A percentile compares a stretch with the other conserved stretches of the same genome.
phyloP scores from a whole-genome alignment of 1,284 basidiomycete genomes.

The Vanrija sp. region DNA sequence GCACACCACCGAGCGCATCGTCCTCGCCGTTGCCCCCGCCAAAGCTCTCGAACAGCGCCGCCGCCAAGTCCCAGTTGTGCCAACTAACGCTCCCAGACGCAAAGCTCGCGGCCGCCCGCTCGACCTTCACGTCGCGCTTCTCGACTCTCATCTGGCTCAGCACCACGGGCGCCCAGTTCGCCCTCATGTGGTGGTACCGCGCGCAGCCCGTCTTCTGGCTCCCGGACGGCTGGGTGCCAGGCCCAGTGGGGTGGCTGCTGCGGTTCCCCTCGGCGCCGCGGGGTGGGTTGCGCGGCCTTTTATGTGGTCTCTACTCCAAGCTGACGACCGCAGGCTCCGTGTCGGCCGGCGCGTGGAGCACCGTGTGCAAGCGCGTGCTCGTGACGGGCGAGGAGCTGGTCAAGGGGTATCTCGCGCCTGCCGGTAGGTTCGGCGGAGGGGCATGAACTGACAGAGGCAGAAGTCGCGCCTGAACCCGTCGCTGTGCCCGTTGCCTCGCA shows the following conservation, averaged over 20 bases:
- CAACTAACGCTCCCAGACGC: constrained; percentile 56
- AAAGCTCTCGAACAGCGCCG: constrained; percentile 81
- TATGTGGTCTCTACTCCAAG: background rate
- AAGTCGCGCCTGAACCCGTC: constrained; percentile 11
- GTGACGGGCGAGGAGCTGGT: constrained; percentile 64
- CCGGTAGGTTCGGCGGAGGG: constrained; percentile 11
- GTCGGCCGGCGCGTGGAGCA: constrained; percentile 84
- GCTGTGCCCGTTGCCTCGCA: constrained; percentile 1
- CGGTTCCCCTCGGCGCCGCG: constrained; percentile 46
- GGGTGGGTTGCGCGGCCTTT: constrained; percentile 24
- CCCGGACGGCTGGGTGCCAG: constrained; percentile 75
- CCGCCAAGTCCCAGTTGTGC: too few relatives aligned
- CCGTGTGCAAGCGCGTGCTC: constrained; percentile 77
- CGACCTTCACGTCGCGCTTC: constrained; percentile 69
- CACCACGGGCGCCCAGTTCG: constrained; percentile 77
- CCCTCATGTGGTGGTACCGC: constrained; percentile 83
- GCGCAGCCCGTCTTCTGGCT: constrained; percentile 84
- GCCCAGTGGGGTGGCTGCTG: constrained; percentile 75
- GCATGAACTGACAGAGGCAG: background rate
- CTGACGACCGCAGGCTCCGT: constrained; percentile 62
- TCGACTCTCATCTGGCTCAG: constrained; percentile 69
- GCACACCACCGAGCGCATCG: constrained; percentile 23
- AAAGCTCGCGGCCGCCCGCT: constrained; percentile 61
- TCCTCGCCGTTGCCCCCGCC: constrained; percentile 35
- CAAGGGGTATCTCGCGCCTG: constrained; percentile 51